Conservation (phyloP, 371 early-diverging fungal species). For the Paraphysoderma sedebokerense region DNA sequence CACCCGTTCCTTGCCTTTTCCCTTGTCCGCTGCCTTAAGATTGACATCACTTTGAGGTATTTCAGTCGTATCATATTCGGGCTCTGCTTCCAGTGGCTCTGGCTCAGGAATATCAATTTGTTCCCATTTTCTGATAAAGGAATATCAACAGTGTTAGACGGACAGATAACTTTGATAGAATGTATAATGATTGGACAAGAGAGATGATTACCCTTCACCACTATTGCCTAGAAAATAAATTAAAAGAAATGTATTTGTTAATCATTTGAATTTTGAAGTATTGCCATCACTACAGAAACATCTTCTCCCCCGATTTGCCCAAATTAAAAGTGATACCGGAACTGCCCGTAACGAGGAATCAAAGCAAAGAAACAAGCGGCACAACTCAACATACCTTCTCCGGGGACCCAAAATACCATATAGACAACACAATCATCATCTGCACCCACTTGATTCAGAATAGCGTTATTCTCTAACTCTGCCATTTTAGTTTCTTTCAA, state of each 20-base stretch:
- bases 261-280: no score
- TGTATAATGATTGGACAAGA: neutral
- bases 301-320: no score
- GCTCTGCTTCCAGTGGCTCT: neutral
- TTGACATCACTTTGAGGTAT: no score
- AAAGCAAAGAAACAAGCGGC: neutral
- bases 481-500: neutral
- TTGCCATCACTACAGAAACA: no score
- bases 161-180: no score
- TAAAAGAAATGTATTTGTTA: neutral
- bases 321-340: no score
- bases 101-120: neutral
- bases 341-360: neutral
- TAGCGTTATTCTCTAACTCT: constrained; percentile 2
- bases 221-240: neutral
- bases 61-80: no score
- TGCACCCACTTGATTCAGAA: constrained; percentile 1
- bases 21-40: no score
- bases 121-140: neutral
- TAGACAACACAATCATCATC: constrained; percentile 1
- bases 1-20: no score
- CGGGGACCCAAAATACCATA: neutral
- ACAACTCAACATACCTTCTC: neutral
- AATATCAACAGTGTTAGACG: neutral
- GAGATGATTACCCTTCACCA: neutral